phyloP scores from a whole-genome alignment of 2,329 filamentous ascomycete species.

The Fusarium sororula region DNA sequence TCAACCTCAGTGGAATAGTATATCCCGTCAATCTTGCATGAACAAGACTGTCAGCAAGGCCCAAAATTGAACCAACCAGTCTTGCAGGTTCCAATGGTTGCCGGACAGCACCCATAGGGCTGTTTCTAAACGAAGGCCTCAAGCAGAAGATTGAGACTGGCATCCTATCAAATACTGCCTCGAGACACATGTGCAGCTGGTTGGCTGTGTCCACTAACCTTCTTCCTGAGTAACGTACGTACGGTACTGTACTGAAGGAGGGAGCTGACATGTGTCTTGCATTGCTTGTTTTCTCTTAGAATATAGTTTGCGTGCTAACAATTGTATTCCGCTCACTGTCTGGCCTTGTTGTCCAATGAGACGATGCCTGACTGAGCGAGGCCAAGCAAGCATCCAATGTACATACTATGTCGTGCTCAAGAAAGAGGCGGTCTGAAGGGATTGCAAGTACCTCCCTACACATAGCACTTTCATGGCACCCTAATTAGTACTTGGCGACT shows the following conservation, averaged over 20 bases:
- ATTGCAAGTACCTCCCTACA: background rate
- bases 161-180: background rate
- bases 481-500: background rate
- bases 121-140: background rate
- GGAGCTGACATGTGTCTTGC: background rate
- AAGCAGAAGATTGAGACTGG: background rate
- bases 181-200: conserved; percentile 16
- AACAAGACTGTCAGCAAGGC: background rate
- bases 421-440: conserved; percentile 26
- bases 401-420: background rate
- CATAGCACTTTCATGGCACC: conserved; percentile 10
- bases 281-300: background rate
- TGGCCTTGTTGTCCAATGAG: background rate
- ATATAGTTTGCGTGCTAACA: background rate
- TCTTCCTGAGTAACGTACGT: background rate
- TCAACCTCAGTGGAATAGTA: background rate
- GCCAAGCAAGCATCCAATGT: background rate
- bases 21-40: background rate
- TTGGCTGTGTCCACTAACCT: background rate
- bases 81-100: background rate
- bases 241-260: background rate
- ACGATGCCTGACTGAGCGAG: background rate
- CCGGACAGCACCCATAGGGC: background rate
- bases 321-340: background rate
- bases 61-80: background rate